Evolutionary conservation across 805 yeast genomes (phyloP), one percentile per base, ranked within the genome.

Genomic region (Candida ipomoeae): DNA sequence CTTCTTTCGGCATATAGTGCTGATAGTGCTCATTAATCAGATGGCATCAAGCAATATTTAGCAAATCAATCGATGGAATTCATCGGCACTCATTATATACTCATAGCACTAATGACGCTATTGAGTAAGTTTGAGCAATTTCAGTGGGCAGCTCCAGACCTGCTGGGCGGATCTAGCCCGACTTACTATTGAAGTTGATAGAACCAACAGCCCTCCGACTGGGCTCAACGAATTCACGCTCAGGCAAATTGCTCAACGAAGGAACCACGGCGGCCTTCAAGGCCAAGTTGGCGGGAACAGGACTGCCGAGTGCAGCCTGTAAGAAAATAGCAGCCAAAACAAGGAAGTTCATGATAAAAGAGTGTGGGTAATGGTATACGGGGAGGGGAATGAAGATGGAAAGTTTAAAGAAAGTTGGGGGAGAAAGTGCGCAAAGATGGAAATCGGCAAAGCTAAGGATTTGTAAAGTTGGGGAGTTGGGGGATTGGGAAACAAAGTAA

Each of bases 251-350:
- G 39, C 58, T 55, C 44, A 55, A 48, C 0, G 58, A 55, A 20
- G 52, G 55, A 14, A 45, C 33, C 21, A 33, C 51, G 2, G 47
- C 48, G 13, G 67, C 68, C 49, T 58, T 59, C 39, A 65, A 55
- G 36, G 57, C 51, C 14, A 57, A 39, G 51, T 67, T 59, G 20
- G 70, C 71, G 3, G 71, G 69, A 10, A 67, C 51, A 1, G 71
- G 71, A 11, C 69, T 65, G 33, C 62, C 61, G 18, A 53, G 11
- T 6, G 40, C 65, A 13, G 39, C 41, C 14, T 40, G 44, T 18
- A 50, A 39, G 40, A 50, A 31, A 21, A 44, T n/a, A 17, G 44
- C 44, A 11, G 48, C 21, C 18, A 40, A 18, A 15, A 44, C 17
- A n/a, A 38, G 32, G n/a, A 54, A n/a, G 8, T 54, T 52, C 57